Base-by-base conservation (phyloP, 805 yeast genomes). In the Candida endomychidarum region DNA sequence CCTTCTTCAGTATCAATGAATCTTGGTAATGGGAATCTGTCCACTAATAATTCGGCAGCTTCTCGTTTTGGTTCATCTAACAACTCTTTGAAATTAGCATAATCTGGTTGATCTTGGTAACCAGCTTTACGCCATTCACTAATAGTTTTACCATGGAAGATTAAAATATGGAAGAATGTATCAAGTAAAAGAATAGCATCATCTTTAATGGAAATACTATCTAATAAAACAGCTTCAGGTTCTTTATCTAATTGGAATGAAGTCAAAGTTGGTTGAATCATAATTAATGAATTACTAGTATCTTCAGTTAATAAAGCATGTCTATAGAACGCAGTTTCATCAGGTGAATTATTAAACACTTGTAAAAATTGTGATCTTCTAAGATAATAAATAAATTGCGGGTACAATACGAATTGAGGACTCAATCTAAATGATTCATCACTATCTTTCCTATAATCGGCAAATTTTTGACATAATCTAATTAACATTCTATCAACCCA, bases 71-170 rank as follows among this genome's bases (percentile, higher is more conserved):
- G 96, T 48, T 83, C 90, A 44, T 87, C 91, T 54, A 93, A 78
- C 62, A 93, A 77, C 40, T 77, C 80, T 63, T 86, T 86, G 68
- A 93, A 88, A 56, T 88, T 87, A 24, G 80, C 91, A 62, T 89
- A 93, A 50, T 87, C 96, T 39, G 83, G 86, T 55, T 81, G 86
- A 51, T 90, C 89, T 64, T 93, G 96, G 61, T 89, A 93, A 9
- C 96, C 95, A 15, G 87, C 87, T 57, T 86, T 86, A 65, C 97
- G 83, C 99, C 99, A 95, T 56, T 81, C 87, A 4, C 97, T 96
- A 49, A 95, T 83, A 26, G 93, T 85, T 56, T 83, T 86, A 51
- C 99, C 99, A 58, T 89, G 96, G 74, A 83, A 93, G 50, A 93
- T 90, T 54, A 93, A 81, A 42, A 95, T 88, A 61, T 87, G 96